Percentiles rank a stretch among this genome's conserved stretches.
Evolutionary conservation across 2,329 filamentous ascomycete species (phyloP).

Genomic region (Trichocomaceae sp.): DNA sequence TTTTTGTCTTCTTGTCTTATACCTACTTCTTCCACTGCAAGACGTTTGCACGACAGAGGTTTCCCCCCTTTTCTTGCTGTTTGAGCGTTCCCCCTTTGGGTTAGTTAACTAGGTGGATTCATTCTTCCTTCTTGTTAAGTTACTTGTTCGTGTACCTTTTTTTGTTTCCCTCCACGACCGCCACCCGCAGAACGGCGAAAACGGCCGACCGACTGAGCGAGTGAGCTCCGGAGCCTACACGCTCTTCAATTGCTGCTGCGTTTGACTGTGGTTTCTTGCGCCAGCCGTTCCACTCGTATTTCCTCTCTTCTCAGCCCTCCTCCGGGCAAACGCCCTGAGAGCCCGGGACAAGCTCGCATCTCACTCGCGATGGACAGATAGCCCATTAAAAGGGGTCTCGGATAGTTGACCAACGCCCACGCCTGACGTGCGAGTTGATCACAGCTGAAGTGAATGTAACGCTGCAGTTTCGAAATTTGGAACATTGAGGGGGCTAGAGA

Average conservation of each 20-base stretch:
- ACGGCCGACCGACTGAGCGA: neutral
- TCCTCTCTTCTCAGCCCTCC: neutral
- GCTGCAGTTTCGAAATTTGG: neutral
- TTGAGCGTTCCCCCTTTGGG: neutral
- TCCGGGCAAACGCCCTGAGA: slow-evolving; percentile 6
- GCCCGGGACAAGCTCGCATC: slow-evolving; percentile 15
- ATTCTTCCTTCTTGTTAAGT: neutral
- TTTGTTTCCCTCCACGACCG: slow-evolving; percentile 7
- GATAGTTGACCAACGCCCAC: slow-evolving; percentile 28
- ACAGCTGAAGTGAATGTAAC: slow-evolving; percentile 3
- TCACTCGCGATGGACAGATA: slow-evolving; percentile 35
- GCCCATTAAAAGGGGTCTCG: slow-evolving; percentile 30
- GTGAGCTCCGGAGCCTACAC: neutral
- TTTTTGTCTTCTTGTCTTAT: too few species aligned
- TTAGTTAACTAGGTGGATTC: neutral
- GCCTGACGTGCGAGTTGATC: slow-evolving; percentile 11
- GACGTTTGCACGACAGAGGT: too few species aligned
- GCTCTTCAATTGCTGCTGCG: neutral
- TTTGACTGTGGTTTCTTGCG: neutral
- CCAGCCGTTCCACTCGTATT: neutral
- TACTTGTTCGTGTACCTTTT: neutral
- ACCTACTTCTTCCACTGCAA: too few species aligned
- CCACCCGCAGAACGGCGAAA: slow-evolving; percentile 2
- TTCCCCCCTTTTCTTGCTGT: neutral
- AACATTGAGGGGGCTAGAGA: neutral